Conservation (phyloP, 352 stramenopile species). For the Phytopythium mirpurense region DNA sequence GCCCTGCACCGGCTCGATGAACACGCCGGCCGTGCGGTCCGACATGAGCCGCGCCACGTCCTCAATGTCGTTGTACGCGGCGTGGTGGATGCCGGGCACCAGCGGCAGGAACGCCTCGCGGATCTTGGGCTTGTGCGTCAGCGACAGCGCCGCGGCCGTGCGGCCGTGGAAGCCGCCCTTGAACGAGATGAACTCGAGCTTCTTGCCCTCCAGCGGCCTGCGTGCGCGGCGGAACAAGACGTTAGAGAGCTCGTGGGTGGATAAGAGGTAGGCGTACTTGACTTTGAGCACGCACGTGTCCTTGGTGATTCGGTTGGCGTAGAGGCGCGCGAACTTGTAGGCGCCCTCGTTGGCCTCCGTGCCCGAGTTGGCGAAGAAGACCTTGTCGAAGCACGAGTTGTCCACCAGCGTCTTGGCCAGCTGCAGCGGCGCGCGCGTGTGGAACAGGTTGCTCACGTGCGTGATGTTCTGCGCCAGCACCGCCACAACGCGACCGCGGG, state of each 20-base stretch:
- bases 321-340: conserved; percentile 85
- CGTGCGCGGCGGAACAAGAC: neutral
- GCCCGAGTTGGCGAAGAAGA: conserved; percentile 98
- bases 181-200: conserved; percentile 84
- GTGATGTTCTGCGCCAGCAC: conserved; percentile 70
- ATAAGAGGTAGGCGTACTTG: neutral
- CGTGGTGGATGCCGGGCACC: conserved; percentile 67
- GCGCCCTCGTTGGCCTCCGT: conserved; percentile 89
- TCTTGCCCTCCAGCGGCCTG: conserved; percentile 68
- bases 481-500: too few relatives aligned
- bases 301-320: conserved; percentile 58
- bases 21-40: conserved; percentile 69
- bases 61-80: conserved; percentile 81
- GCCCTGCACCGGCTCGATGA: conserved; percentile 85
- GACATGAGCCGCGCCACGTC: conserved; percentile 71
- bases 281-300: conserved; percentile 51
- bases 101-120: conserved; percentile 79
- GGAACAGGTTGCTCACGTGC: conserved; percentile 97
- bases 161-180: conserved; percentile 85
- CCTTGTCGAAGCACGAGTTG: conserved; percentile 95
- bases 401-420: conserved; percentile 94
- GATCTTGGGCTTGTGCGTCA: conserved; percentile 89
- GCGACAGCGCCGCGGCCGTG: conserved; percentile 63
- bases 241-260: neutral
- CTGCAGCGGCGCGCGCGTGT: conserved; percentile 90